Base-by-base conservation (phyloP, 148 eudicot genomes). In the Salicornia ramosissima region DNA sequence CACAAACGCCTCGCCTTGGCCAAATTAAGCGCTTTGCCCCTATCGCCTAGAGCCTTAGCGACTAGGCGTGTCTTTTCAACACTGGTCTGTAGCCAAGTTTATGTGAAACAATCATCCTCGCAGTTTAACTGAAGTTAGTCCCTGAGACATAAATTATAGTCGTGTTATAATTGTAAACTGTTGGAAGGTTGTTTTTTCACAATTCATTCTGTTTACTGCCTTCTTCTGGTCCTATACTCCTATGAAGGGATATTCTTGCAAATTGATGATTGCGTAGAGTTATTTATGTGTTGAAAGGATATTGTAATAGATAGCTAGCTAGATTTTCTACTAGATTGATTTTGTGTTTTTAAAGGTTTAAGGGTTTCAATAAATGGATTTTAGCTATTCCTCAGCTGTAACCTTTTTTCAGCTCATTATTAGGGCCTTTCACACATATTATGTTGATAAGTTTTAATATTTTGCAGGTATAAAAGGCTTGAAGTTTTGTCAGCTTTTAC, bases 401-500 rank as follows among this genome's bases (percentile, higher is more conserved):
- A 63, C 25, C 30, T n/a, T 46, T 33, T 59, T 53, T 52, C 14
- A 7, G 29, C 31, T 39, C 22, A 16, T 49, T 26, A 8, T 64
- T 25, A 29, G 19, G 56, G 62, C 68, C 52, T 46, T 55, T 34
- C 34, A 56, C 2, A 71, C 42, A 63, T 59, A 26, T 53, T 26
- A 25, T 25, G 6, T 68, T 79, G 13, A 68, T 47, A 25, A 15
- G 69, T 67, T n/a, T 60, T 34, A 74, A 59, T 67, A 65, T 21
- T 14, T 70, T 60, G 59, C 87, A 94, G 99, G 89, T 94, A 90
- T 79, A 94, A 87, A 76, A 86, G 99, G 80, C 84, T 94, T 70
- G 99, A 94, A 77, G 99, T 94, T 79, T 82, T 94, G 74, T 69
- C 99, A 69, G 99, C 99, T 67, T 94, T 94, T 79, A 94, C 99